Conservation (phyloP, 73 alveolate genomes). For the Tetrahymena elliotti region DNA sequence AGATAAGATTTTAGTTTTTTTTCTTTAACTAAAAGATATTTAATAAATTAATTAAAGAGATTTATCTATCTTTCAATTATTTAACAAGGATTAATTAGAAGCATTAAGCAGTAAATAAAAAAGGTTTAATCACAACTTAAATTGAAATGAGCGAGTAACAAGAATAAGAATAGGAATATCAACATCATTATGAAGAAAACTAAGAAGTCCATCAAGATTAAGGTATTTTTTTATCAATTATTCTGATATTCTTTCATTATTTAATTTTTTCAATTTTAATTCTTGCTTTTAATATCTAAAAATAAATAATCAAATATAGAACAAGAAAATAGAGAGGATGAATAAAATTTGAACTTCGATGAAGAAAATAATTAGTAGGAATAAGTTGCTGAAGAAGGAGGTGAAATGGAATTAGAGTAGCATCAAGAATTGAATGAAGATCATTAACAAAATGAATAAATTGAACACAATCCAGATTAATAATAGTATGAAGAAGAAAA, state of each 20-base stretch:
- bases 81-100: background rate
- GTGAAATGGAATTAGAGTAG: background rate
- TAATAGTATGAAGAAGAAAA: background rate
- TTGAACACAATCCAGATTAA: background rate
- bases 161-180: background rate
- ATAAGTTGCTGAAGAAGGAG: background rate
- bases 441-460: background rate
- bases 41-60: background rate
- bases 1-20: background rate
- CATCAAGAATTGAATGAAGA: background rate
- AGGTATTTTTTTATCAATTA: background rate
- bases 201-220: background rate
- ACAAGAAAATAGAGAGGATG: background rate
- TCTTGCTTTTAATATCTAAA: background rate
- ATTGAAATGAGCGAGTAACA: background rate
- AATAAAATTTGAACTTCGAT: background rate
- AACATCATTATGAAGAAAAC: background rate
- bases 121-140: too few species aligned
- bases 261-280: too few species aligned
- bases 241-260: background rate
- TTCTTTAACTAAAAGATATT: background rate
- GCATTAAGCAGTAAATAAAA: background rate
- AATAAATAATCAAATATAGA: background rate
- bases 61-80: background rate
- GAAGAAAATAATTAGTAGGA: background rate